Percentiles rank a stretch among this genome's conserved stretches.
These are phyloP conservation scores for Lyophyllum decastes DNA, from an alignment of 768 basidiomycete species.

Conservation along the genomic window DNA sequence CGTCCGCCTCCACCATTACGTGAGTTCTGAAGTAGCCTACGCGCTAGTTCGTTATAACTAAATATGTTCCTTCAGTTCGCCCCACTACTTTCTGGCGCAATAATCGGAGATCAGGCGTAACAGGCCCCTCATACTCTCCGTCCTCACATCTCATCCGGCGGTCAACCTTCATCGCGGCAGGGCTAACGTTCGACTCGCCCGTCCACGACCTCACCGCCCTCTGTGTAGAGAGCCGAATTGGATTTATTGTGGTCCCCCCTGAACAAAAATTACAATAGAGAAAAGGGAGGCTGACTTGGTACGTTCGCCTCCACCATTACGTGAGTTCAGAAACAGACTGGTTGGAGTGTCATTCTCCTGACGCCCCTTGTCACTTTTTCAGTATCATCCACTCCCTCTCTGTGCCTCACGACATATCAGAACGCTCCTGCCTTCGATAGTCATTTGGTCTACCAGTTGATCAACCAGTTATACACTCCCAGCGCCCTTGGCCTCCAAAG, in stretches of 20 bases:
- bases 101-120: conserved; percentile 70
- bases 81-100: conserved; percentile 83
- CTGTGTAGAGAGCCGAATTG: conserved; percentile 59
- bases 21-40: conserved; percentile 35
- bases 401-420: no score
- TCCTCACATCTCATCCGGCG: conserved; percentile 73
- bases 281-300: background rate
- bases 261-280: conserved; percentile 32
- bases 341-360: background rate
- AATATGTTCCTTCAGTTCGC: conserved; percentile 49
- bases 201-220: conserved; percentile 61
- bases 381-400: background rate
- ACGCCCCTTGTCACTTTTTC: background rate
- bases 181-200: conserved; percentile 66
- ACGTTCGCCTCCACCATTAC: conserved; percentile 62
- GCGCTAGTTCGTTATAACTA: background rate
- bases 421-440: no score
- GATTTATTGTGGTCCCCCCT: conserved; percentile 46
- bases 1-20: conserved; percentile 67
- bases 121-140: conserved; percentile 71
- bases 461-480: background rate
- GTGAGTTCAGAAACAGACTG: conserved; percentile 40
- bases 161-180: conserved; percentile 78
- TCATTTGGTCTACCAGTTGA: background rate
- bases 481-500: background rate